Evolutionary conservation across 2,329 filamentous ascomycete genomes (phyloP).

Genomic region (Escovopsis sp.): DNA sequence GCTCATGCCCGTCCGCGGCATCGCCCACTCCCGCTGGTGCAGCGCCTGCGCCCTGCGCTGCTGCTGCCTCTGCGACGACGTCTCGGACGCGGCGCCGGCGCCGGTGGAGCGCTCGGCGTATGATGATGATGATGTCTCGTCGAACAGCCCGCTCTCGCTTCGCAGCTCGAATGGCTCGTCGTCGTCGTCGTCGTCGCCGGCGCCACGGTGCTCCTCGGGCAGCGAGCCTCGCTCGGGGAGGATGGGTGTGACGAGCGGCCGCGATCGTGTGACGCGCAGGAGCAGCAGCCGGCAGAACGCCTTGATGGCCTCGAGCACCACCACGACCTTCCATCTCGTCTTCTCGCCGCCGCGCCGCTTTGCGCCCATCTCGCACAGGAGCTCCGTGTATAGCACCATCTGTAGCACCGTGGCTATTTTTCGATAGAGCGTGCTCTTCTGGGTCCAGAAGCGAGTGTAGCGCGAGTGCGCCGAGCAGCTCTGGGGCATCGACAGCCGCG

Average conservation of each 20-base stretch:
- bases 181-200: slow-evolving; percentile 31
- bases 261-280: slow-evolving; percentile 65
- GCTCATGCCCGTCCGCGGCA: slow-evolving; percentile 85
- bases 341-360: slow-evolving; percentile 70
- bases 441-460: slow-evolving; percentile 54
- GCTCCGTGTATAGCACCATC: slow-evolving; percentile 85
- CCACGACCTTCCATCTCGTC: slow-evolving; percentile 71
- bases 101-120: slow-evolving; percentile 11
- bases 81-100: slow-evolving; percentile 1
- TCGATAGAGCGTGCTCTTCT: slow-evolving; percentile 55
- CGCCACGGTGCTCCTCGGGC: slow-evolving; percentile 35
- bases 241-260: slow-evolving; percentile 69
- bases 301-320: slow-evolving; percentile 74
- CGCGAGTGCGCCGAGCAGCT: slow-evolving; percentile 44
- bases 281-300: slow-evolving; percentile 70
- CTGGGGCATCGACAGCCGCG: slow-evolving; percentile 40
- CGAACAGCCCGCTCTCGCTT: slow-evolving; percentile 28
- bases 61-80: not conserved
- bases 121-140: slow-evolving; percentile 18
- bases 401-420: slow-evolving; percentile 71
- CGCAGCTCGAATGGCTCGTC: slow-evolving; percentile 25
- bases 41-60: slow-evolving; percentile 14
- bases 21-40: slow-evolving; percentile 56
- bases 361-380: slow-evolving; percentile 95
- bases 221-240: slow-evolving; percentile 76